phyloP scores from a whole-genome alignment of 139 green algal species.

The Coelastrella sp. region DNA sequence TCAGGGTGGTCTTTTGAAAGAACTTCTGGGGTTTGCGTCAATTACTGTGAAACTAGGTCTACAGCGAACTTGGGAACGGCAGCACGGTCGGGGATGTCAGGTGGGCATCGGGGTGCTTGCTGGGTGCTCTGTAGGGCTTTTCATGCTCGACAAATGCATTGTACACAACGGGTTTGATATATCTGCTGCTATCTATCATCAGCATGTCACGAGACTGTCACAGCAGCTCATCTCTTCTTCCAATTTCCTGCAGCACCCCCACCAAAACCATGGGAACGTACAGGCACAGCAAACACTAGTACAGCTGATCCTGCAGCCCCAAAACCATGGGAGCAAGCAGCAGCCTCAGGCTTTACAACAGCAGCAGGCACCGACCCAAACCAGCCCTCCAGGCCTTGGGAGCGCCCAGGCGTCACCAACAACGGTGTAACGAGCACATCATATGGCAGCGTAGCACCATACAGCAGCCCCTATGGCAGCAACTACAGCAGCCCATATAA shows the following conservation, averaged over 20 bases:
- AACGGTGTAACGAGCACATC: constrained; percentile 36
- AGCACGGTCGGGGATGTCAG: not conserved
- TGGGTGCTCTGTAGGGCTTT: too few species aligned
- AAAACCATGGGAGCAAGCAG: constrained; percentile 68
- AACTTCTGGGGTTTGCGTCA: not conserved
- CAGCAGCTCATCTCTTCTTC: not conserved
- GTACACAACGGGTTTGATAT: too few species aligned
- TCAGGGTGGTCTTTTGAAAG: not conserved
- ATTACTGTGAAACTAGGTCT: not conserved
- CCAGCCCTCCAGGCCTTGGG: constrained; percentile 55
- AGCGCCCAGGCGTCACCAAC: constrained; percentile 40
- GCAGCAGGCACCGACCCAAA: not conserved
- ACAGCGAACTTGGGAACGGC: not conserved
- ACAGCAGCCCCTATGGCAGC: constrained; percentile 17
- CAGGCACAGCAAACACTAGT: not conserved
- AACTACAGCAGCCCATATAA: constrained; percentile 11
- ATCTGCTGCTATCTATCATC: not conserved
- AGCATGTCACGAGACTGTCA: not conserved
- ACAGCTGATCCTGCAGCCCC: constrained; percentile 41
- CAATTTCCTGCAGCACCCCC: constrained; percentile 44
- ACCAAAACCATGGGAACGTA: constrained; percentile 77
- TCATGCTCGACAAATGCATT: too few species aligned
- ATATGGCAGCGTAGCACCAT: not conserved
- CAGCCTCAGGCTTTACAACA: not conserved
- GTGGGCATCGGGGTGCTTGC: not conserved